Evolutionary conservation across 345 rosid species (phyloP), one percentile per base, ranked within the genome.

Genomic region (Noccaea bulbosa): DNA sequence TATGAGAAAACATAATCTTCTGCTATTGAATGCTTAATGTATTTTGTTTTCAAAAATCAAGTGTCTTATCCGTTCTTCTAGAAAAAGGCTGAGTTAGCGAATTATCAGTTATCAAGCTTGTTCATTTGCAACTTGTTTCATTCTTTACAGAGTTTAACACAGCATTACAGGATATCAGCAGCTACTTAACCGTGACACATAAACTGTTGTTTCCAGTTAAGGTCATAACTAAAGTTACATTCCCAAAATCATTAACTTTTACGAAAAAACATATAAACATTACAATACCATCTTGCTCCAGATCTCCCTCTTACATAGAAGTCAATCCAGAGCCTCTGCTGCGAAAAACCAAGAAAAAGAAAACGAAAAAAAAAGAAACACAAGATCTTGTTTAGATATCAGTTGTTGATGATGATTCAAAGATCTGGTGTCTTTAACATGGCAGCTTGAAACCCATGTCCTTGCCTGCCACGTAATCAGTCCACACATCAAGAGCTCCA

Each of bases 361-460:
- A 64, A 24, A 58, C 5, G 3, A 48, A 10, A 5, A 54, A 11
- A 2, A 49, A 14, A 32, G 5, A 34, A 34, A 48, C 45, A 0
- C 7, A n/a, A 17, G 32, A 5, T 65, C 35, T 40, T 58, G 46
- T 20, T 65, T 57, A 6, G 44, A 27, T 27, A 27, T 27, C 24
- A 22, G 30, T 27, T 52, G 54, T 9, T 62, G 9, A 9, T 22
- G 7, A 34, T 7, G 69, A 30, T 40, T 27, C 3, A 4, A 41
- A 44, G 43, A 14, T 22, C 2, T 30, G 3, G 40, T 64, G 14
- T 62, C 70, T 82, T 74, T 74, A 86, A 71, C 96, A 88, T 30
- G 88, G 91, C 6, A 70, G 50, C 74, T 82, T 90, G 81, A 90
- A 92, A 8, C 97, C 88, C 97, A 87, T 90, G 38, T 83, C 76